Percentiles rank a stretch among this genome's conserved stretches.
Evolutionary conservation across 2,329 filamentous ascomycete genomes (phyloP).

Genomic region (Albophoma yamanashiensis): DNA sequence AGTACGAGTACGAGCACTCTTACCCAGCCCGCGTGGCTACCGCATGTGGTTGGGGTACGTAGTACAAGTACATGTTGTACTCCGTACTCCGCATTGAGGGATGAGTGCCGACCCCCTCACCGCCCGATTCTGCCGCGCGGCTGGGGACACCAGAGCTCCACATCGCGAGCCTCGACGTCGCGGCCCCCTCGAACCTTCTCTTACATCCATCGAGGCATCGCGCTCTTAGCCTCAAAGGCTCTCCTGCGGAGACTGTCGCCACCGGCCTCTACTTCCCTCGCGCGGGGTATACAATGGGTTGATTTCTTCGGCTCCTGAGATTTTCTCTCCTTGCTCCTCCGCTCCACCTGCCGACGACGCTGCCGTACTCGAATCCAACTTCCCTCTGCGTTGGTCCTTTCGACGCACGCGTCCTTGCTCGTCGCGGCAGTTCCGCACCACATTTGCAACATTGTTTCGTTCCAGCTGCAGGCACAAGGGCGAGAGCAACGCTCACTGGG

Average conservation of each 20-base stretch:
- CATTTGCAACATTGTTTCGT: not conserved
- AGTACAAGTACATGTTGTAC: no score
- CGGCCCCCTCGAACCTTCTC: not conserved
- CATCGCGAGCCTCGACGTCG: not conserved
- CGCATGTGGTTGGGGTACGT: not conserved
- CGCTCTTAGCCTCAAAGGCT: not conserved
- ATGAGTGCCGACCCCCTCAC: not conserved
- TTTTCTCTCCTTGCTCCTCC: not conserved
- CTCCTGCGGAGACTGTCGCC: not conserved
- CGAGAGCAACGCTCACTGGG: not conserved
- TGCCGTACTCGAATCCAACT: not conserved
- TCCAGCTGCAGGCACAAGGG: not conserved
- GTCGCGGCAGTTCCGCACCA: not conserved
- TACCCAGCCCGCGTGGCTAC: no score
- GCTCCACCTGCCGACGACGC: not conserved
- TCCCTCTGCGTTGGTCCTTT: not conserved
- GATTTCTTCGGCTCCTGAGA: not conserved
- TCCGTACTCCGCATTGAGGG: no score
- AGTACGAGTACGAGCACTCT: no score
- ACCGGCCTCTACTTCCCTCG: not conserved
- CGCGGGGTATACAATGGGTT: not conserved
- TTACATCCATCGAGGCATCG: not conserved
- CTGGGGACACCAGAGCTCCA: not conserved
- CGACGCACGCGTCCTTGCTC: not conserved
- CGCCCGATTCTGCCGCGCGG: not conserved